A percentile compares a stretch with the other conserved stretches of the same genome.
Conservation (phyloP, 2,329 filamentous ascomycete species). For the Cladosporium sp. region DNA sequence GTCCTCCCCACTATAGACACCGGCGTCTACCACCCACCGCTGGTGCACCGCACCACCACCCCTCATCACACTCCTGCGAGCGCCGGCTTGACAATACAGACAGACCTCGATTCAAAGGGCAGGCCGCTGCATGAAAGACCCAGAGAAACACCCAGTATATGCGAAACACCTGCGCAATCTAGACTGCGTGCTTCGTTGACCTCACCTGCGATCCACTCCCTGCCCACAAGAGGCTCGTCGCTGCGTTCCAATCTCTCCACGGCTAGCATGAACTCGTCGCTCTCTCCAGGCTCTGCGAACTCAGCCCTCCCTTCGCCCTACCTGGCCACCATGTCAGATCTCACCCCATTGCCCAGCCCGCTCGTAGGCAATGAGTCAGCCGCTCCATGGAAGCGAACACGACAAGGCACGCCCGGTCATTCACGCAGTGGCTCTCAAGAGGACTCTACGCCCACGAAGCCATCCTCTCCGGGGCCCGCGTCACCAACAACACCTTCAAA, state of each 20-base stretch:
- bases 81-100: slow-evolving; percentile 19
- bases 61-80: slow-evolving; percentile 14
- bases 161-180: slow-evolving; percentile 29
- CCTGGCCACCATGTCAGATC: slow-evolving; percentile 42
- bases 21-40: slow-evolving; percentile 5
- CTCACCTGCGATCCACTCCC: slow-evolving; percentile 27
- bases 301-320: slow-evolving; percentile 43
- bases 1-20: slow-evolving; percentile 7
- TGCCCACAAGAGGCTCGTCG: slow-evolving; percentile 21
- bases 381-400: slow-evolving; percentile 37
- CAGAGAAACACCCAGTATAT: slow-evolving; percentile 22
- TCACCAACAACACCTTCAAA: slow-evolving; percentile 24
- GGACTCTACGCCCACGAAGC: slow-evolving; percentile 26
- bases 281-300: slow-evolving; percentile 38
- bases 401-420: slow-evolving; percentile 24
- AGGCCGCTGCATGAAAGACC: not conserved
- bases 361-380: slow-evolving; percentile 37
- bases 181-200: slow-evolving; percentile 34
- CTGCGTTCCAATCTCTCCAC: slow-evolving; percentile 38
- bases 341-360: slow-evolving; percentile 48
- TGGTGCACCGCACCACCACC: slow-evolving; percentile 11
- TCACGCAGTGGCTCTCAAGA: slow-evolving; percentile 25
- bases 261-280: slow-evolving; percentile 38
- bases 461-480: not conserved
- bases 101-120: slow-evolving; percentile 13